Evolutionary conservation across 148 eudicot species (phyloP), one percentile per base, ranked within the genome.

Genomic region (Drosera capensis): DNA sequence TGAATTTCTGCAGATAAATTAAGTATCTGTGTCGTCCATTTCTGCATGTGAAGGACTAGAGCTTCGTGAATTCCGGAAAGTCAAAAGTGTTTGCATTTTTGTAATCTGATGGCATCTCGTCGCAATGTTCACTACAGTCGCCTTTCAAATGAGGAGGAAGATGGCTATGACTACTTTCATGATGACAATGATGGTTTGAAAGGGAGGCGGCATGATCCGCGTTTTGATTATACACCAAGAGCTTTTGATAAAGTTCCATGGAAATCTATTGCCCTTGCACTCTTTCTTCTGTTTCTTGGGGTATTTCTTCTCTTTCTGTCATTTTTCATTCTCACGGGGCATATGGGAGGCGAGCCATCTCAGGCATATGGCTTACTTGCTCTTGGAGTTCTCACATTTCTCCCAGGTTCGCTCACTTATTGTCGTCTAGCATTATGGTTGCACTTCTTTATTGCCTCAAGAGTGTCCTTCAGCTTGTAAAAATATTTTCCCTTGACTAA

Each of bases 351-450:
- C 19, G 97, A 88, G 22, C 55, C 20, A 14, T 67, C 79, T 23
- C 97, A 88, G 58, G 92, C 78, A 8, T 80, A 73, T 60, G 92
- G 97, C 43, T 79, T 88, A 37, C 61, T 88, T 23, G 92, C 83
- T 25, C 84, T 88, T 35, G 97, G 92, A 46, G 21, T 80, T 36
- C 80, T 88, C 40, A 59, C 92, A 16, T 83, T 88, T 28, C 74
- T 88, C 60, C 96, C 96, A 54, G 96, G 96, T 88, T 62, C 14
- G 40, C 42, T 13, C 17, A 18, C 5, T 22, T 24, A 0, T 48
- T 28, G 3, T 30, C 14, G 3, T 16, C 13, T 25, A 9, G 4
- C 0, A 9, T 2, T 46, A 5, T 46, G 11, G 2, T 25, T 46
- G 9, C 4, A 4, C 26, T 2, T 7, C 1, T 7, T 46, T 26